phyloP scores from a whole-genome alignment of 805 yeast species.

The Teunomyces kruisii region DNA sequence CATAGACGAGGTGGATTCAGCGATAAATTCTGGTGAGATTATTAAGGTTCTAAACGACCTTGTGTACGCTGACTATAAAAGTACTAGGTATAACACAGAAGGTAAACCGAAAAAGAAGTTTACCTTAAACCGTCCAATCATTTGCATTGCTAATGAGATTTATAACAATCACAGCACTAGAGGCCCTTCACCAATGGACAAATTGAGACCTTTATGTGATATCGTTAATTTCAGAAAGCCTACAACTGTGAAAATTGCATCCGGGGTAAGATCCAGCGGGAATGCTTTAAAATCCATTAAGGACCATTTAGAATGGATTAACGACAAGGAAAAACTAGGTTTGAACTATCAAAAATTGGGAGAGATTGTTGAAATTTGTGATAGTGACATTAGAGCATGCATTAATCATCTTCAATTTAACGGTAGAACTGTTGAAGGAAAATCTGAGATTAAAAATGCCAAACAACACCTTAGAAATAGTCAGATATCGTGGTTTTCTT shows the following conservation, averaged over 20 bases:
- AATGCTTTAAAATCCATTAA: slow-evolving; percentile 37
- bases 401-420: slow-evolving; percentile 78
- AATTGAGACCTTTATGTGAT: slow-evolving; percentile 71
- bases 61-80: slow-evolving; percentile 51
- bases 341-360: slow-evolving; percentile 53
- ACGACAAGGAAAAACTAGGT: slow-evolving; percentile 52
- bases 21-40: slow-evolving; percentile 37
- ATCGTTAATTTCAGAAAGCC: slow-evolving; percentile 66
- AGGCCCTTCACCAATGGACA: slow-evolving; percentile 60
- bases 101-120: slow-evolving; percentile 32
- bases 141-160: slow-evolving; percentile 88
- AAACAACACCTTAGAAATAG: slow-evolving; percentile 48
- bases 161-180: slow-evolving; percentile 46
- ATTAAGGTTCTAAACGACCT: slow-evolving; percentile 57
- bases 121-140: slow-evolving; percentile 72
- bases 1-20: slow-evolving; percentile 81
- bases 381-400: slow-evolving; percentile 84
- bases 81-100: slow-evolving; percentile 17
- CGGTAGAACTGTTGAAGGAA: slow-evolving; percentile 10
- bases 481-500: slow-evolving; percentile 63
- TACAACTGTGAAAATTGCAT: slow-evolving; percentile 41
- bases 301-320: slow-evolving; percentile 45
- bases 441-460: background rate
- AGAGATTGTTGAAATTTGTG: slow-evolving; percentile 67
- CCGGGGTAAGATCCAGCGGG: slow-evolving; percentile 40